phyloP scores from a whole-genome alignment of 2,329 filamentous ascomycete species.

The Meredithiella fracta region DNA sequence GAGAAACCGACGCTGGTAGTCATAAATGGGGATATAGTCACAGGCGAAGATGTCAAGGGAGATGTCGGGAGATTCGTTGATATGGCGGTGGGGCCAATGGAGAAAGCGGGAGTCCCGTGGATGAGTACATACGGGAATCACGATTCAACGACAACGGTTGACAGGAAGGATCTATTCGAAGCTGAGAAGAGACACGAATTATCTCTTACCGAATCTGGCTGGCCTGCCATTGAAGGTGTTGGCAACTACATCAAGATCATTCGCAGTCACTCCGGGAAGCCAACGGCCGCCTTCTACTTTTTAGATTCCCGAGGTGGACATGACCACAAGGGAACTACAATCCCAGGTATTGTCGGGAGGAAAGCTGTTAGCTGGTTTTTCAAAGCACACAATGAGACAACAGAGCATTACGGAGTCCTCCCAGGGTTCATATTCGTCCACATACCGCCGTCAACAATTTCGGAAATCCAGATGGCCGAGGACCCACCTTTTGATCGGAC shows the following conservation, averaged over 20 bases:
- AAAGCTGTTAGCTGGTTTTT: slow-evolving; percentile 10
- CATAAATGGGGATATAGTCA: slow-evolving; percentile 56
- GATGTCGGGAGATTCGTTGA: slow-evolving; percentile 39
- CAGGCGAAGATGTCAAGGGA: slow-evolving; percentile 43
- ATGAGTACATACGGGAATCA: slow-evolving; percentile 59
- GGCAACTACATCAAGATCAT: slow-evolving; percentile 34
- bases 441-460: slow-evolving; percentile 25
- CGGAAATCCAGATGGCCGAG: slow-evolving; percentile 15
- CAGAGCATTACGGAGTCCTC: slow-evolving; percentile 18
- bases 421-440: slow-evolving; percentile 34
- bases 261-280: slow-evolving; percentile 24
- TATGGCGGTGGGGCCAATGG: slow-evolving; percentile 39
- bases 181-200: slow-evolving; percentile 21
- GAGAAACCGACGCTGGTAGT: slow-evolving; percentile 46
- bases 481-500: slow-evolving; percentile 18
- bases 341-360: slow-evolving; percentile 8
- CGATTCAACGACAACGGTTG: slow-evolving; percentile 44
- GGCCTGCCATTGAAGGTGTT: slow-evolving; percentile 19
- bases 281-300: slow-evolving; percentile 47
- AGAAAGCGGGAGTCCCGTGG: slow-evolving; percentile 39
- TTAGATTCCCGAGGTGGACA: slow-evolving; percentile 48
- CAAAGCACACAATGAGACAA: slow-evolving; percentile 6
- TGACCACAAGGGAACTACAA: background rate
- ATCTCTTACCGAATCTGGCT: slow-evolving; percentile 12
- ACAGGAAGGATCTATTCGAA: slow-evolving; percentile 26